Evolutionary conservation across 257 asterid species (phyloP), one percentile per base, ranked within the genome.

Genomic region (Rhazya stricta): DNA sequence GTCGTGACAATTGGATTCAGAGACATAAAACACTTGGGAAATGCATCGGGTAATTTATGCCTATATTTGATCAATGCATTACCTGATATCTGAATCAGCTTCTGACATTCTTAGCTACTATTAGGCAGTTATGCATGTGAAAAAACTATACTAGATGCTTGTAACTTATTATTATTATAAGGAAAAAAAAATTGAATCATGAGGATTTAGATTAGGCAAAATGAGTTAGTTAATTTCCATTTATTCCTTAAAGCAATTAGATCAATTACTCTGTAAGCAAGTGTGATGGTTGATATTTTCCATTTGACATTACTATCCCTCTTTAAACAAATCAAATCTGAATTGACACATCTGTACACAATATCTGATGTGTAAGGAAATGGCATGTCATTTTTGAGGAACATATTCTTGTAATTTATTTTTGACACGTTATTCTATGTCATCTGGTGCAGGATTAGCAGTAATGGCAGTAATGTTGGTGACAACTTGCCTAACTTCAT

Each of bases 401-500:
- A 51, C 9, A 51, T 51, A 51, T 21, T 34, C 29, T 36, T 63
- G 25, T 2, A 74, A 61, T 34, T 21, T 27, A 8, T 29, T 39
- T 7, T 18, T 18, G 34, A 77, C n/a, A n/a, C 25, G 13, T 39
- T 58, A 8, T 23, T 36, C 21, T 63, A 60, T 63, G 23, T 57
- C 37, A 37, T 61, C 18, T 21, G 30, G 54, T 82, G 80, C 94
- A 93, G 97, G 98, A 69, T 83, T 94, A 81, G 97, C 98, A 0
- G 94, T 94, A 54, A 90, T 94, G 97, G 97, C 97, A 1, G 98
- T 94, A 74, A 94, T 94, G 98, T 86, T 94, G 80, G 98, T 94
- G 67, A 94, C 97, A 0, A 94, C 98, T 62, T 94, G 98, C 86
- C 97, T 94, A 74, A 94, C 96, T 19, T 90, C 98, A 32, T 82